phyloP scores from a whole-genome alignment of 2,329 filamentous ascomycete genomes.

The Nigrospora oryzae region DNA sequence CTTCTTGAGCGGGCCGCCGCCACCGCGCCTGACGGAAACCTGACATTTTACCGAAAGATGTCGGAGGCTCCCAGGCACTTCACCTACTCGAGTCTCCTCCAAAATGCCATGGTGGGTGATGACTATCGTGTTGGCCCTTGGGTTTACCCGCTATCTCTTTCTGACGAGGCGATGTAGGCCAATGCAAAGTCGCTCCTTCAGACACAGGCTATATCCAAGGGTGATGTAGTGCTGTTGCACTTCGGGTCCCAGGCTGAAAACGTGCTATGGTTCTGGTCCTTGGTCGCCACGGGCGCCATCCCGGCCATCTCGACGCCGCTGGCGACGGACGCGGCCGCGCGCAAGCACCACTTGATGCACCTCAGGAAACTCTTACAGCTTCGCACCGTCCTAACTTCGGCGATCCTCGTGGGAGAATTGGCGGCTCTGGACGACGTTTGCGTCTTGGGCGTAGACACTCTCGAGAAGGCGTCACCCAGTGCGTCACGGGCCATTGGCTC shows the following conservation, averaged over 20 bases:
- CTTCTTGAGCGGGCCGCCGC: too few species aligned
- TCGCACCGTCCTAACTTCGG: neutral
- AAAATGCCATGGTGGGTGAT: too few species aligned
- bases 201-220: neutral
- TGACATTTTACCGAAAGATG: too few species aligned
- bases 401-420: neutral
- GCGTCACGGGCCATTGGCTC: too few species aligned
- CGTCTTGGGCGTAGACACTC: neutral
- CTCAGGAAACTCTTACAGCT: neutral
- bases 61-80: too few species aligned
- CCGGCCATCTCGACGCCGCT: conserved; percentile 6
- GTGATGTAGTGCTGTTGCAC: conserved; percentile 3
- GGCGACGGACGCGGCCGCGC: neutral
- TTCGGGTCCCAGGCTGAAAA: conserved; percentile 4
- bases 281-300: conserved; percentile 4
- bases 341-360: conserved; percentile 3
- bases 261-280: conserved; percentile 6
- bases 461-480: neutral
- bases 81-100: too few species aligned
- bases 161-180: too few species aligned
- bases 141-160: too few species aligned
- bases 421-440: neutral
- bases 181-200: too few species aligned
- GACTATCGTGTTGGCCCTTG: too few species aligned
- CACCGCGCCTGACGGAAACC: too few species aligned